phyloP scores from a whole-genome alignment of 192 early-diverging fungal genomes.

The Linnemannia exigua region DNA sequence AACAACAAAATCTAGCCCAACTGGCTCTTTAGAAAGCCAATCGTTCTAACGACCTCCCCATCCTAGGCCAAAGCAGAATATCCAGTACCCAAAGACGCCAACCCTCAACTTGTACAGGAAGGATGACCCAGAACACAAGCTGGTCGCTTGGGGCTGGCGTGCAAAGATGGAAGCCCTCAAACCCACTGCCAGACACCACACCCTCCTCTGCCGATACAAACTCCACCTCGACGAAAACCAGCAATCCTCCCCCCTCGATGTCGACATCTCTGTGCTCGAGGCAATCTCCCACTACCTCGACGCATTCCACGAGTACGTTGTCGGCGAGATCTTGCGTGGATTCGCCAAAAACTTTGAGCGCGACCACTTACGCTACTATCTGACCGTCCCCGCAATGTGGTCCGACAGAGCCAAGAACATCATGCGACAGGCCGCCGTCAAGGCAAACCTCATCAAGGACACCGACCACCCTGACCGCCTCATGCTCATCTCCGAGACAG shows the following conservation, averaged over 20 bases:
- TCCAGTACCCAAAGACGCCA: constrained; percentile 32
- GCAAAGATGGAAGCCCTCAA: constrained; percentile 43
- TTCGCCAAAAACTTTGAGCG: constrained; percentile 58
- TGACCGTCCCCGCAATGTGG: constrained; percentile 12
- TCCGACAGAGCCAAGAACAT: constrained; percentile 46
- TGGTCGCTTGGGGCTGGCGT: constrained; percentile 28
- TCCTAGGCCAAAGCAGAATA: constrained; percentile 39
- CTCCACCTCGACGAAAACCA: constrained; percentile 59
- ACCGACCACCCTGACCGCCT: constrained; percentile 53
- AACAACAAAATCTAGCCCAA: background rate
- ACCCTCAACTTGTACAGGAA: constrained; percentile 26
- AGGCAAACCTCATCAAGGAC: constrained; percentile 43
- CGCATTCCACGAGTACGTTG: constrained; percentile 49
- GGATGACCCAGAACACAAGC: constrained; percentile 17
- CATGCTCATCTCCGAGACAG: constrained; percentile 56
- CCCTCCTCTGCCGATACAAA: constrained; percentile 61
- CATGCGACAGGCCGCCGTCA: constrained; percentile 54
- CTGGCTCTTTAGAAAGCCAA: background rate
- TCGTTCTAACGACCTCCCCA: background rate
- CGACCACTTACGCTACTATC: constrained; percentile 45
- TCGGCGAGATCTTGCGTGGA: constrained; percentile 52
- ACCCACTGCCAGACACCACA: constrained; percentile 29
- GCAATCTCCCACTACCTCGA: constrained; percentile 58
- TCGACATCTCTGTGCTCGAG: constrained; percentile 57
- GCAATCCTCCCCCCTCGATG: constrained; percentile 42